A percentile compares a stretch with the other conserved stretches of the same genome.
Conservation (phyloP, 208 protist genomes). For the Leishmania tarentolae region DNA sequence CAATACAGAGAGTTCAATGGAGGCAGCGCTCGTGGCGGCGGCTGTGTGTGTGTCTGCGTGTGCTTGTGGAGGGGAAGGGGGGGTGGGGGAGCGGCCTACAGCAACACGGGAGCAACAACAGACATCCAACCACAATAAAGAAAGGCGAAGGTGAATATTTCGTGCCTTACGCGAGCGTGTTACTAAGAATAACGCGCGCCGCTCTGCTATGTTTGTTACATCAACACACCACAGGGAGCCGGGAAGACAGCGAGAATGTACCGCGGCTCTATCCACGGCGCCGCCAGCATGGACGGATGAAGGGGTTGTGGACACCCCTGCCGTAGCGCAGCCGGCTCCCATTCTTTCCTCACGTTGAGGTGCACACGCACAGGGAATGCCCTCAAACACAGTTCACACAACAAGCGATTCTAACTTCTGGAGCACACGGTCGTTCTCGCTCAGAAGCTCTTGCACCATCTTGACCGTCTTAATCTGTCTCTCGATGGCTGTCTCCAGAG, state of each 20-base stretch:
- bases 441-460: slow-evolving; percentile 53
- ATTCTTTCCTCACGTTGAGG: background rate
- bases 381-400: slow-evolving; percentile 10
- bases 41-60: too few relatives aligned
- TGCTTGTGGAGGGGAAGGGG: too few relatives aligned
- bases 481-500: slow-evolving; percentile 79
- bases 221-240: too few relatives aligned
- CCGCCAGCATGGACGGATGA: background rate
- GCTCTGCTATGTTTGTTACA: too few relatives aligned
- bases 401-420: slow-evolving; percentile 63
- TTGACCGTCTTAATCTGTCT: slow-evolving; percentile 73
- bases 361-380: background rate
- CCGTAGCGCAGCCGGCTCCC: too few relatives aligned
- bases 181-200: too few relatives aligned
- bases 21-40: background rate
- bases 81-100: too few relatives aligned
- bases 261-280: background rate
- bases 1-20: background rate
- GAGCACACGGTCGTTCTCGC: slow-evolving; percentile 67
- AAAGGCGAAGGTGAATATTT: too few relatives aligned
- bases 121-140: too few relatives aligned
- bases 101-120: too few relatives aligned
- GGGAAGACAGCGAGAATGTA: background rate
- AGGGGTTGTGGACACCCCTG: background rate
- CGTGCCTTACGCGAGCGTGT: too few relatives aligned